Conservation (phyloP, 176 grass and related monocot genomes). For the Hordeum vulgare region DNA sequence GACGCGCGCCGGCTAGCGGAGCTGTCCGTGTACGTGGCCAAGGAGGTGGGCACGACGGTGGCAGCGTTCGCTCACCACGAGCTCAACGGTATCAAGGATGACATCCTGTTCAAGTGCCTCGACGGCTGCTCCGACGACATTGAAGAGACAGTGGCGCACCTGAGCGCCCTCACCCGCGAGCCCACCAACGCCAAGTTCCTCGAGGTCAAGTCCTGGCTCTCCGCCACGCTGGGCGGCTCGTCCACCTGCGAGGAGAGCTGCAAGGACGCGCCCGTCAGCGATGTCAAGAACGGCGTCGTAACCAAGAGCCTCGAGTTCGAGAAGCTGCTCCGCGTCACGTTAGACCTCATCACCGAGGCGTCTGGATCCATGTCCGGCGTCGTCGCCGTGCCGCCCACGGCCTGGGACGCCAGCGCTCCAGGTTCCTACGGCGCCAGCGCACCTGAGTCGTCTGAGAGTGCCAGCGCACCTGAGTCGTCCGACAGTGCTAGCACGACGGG, state of each 20-base stretch:
- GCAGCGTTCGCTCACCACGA: conserved; percentile 27
- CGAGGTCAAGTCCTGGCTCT: conserved; percentile 31
- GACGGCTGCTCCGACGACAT: conserved; percentile 43
- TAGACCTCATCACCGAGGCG: conserved; percentile 30
- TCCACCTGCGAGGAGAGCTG: conserved; percentile 39
- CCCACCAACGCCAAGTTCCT: conserved; percentile 38
- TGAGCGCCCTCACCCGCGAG: conserved; percentile 36
- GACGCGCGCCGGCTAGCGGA: conserved; percentile 30
- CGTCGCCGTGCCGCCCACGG: background rate
- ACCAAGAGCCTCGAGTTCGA: conserved; percentile 51
- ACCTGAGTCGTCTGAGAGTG: background rate
- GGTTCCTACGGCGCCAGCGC: background rate
- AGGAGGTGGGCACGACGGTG: conserved; percentile 31
- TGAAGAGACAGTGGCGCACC: conserved; percentile 49
- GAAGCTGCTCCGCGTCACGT: conserved; percentile 42
- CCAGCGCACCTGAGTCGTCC: background rate
- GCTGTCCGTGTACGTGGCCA: conserved; percentile 29
- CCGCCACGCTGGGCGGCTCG: conserved; percentile 18
- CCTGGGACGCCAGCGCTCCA: background rate
- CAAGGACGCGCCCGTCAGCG: conserved; percentile 27
- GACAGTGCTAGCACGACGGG: background rate
- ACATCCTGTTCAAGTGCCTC: conserved; percentile 16
- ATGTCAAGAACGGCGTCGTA: conserved; percentile 30
- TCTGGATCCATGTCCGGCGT: conserved; percentile 4
- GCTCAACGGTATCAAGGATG: conserved; percentile 10